phyloP scores from a whole-genome alignment of 306 rosid species.

The Casuarina glauca region DNA sequence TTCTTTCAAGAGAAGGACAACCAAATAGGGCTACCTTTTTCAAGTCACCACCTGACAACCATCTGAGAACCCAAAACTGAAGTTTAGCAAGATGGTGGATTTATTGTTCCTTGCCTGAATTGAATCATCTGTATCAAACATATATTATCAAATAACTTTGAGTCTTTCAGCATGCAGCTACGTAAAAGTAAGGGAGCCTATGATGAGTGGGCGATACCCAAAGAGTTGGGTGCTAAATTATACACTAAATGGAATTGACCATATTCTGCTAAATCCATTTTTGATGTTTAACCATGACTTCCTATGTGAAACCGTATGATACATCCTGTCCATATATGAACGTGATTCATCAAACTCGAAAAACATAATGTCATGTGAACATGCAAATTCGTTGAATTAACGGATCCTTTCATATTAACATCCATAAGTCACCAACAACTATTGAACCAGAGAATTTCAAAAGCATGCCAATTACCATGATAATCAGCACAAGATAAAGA shows the following conservation, averaged over 20 bases:
- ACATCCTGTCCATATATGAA: too few relatives aligned
- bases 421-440: background rate
- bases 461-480: background rate
- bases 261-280: background rate
- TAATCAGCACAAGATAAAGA: background rate
- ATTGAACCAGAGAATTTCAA: background rate
- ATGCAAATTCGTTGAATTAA: background rate
- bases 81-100: constrained; percentile 4
- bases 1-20: constrained; percentile 51
- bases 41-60: constrained; percentile 78
- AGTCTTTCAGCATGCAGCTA: too few relatives aligned
- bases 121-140: background rate
- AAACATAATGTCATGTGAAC: background rate
- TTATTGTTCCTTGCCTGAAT: background rate
- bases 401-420: too few relatives aligned
- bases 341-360: too few relatives aligned
- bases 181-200: background rate
- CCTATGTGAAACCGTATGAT: background rate
- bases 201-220: background rate
- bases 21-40: constrained; percentile 65
- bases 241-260: background rate
- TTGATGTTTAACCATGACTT: background rate
- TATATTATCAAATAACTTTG: background rate
- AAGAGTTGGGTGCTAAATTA: background rate
- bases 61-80: constrained; percentile 50